These are phyloP conservation scores for Cyclotella kingstonii DNA, from an alignment of 108 stramenopile species.

Conservation along the genomic window DNA sequence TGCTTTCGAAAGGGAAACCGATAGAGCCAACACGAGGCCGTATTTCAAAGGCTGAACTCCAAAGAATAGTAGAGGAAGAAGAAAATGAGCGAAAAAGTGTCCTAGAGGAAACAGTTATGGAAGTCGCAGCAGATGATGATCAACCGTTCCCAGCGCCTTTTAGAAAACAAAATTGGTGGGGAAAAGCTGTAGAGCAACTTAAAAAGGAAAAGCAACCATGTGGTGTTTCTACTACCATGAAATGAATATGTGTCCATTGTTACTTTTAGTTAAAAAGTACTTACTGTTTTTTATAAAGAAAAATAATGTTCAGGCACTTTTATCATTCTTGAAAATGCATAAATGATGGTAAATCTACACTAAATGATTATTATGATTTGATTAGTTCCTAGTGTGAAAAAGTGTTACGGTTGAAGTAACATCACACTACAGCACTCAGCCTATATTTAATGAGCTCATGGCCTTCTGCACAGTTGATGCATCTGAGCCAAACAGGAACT, in stretches of 20 bases:
- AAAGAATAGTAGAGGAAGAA: constrained; percentile 29
- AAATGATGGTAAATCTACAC: too few species aligned
- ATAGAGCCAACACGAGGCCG: constrained; percentile 28
- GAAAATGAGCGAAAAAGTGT: constrained; percentile 39
- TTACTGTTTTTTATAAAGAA: too few species aligned
- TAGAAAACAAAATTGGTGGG: constrained; percentile 43
- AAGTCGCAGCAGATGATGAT: constrained; percentile 77
- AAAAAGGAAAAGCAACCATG: constrained; percentile 10
- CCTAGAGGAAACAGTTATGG: constrained; percentile 78
- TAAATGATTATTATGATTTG: too few species aligned
- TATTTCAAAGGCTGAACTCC: constrained; percentile 22
- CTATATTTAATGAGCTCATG: too few species aligned
- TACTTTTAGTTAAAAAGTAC: too few species aligned
- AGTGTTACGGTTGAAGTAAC: constrained; percentile 20
- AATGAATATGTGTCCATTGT: background rate
- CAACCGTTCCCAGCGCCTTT: constrained; percentile 84
- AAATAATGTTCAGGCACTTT: too few species aligned
- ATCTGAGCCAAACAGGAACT: constrained; percentile 27
- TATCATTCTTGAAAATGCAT: too few species aligned
- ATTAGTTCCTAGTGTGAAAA: constrained; percentile 1
- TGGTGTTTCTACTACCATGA: background rate
- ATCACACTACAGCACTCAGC: constrained; percentile 18
- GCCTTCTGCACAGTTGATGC: constrained; percentile 2
- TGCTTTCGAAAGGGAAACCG: constrained; percentile 47
- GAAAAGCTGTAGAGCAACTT: constrained; percentile 7